Percentiles rank a stretch among this genome's conserved stretches.
phyloP scores from a whole-genome alignment of 805 yeast species.

The Teunomyces gatunensis region DNA sequence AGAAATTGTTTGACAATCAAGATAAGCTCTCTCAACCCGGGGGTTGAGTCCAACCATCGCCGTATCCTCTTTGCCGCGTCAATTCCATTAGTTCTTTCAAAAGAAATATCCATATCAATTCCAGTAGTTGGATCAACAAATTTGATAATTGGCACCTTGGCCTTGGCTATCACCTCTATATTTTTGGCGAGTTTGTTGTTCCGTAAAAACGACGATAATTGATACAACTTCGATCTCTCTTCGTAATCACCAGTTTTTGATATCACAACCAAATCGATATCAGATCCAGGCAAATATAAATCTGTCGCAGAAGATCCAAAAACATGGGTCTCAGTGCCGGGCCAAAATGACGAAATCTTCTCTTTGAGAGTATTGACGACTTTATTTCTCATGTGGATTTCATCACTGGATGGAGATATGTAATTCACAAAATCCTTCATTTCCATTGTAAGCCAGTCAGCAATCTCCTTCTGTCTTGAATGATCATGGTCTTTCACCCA shows the following conservation, averaged over 20 bases:
- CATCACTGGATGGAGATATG: conserved; percentile 78
- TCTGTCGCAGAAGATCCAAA: conserved; percentile 96
- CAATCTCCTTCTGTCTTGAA: conserved; percentile 69
- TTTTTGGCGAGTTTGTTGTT: conserved; percentile 59
- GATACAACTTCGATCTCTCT: conserved; percentile 64
- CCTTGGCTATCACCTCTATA: conserved; percentile 83
- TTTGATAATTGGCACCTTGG: conserved; percentile 93
- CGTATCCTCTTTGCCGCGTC: conserved; percentile 78
- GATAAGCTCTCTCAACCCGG: conserved; percentile 80
- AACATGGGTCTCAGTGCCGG: conserved; percentile 73
- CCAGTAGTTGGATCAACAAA: conserved; percentile 70
- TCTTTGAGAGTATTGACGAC: conserved; percentile 60
- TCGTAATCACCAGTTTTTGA: conserved; percentile 60
- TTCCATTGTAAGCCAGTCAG: conserved; percentile 85
- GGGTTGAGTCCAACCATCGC: conserved; percentile 67
- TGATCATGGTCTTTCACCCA: conserved; percentile 83
- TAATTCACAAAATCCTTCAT: conserved; percentile 81
- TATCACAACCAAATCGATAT: conserved; percentile 87
- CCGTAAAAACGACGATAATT: conserved; percentile 68
- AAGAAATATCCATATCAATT: conserved; percentile 85
- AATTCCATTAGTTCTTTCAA: conserved; percentile 79
- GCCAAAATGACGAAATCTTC: conserved; percentile 62
- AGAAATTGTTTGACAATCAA: conserved; percentile 83
- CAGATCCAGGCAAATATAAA: conserved; percentile 89
- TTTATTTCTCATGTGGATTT: conserved; percentile 62